Evolutionary conservation across 2,329 filamentous ascomycete genomes (phyloP).

Genomic region (Fusarium transvaalense): DNA sequence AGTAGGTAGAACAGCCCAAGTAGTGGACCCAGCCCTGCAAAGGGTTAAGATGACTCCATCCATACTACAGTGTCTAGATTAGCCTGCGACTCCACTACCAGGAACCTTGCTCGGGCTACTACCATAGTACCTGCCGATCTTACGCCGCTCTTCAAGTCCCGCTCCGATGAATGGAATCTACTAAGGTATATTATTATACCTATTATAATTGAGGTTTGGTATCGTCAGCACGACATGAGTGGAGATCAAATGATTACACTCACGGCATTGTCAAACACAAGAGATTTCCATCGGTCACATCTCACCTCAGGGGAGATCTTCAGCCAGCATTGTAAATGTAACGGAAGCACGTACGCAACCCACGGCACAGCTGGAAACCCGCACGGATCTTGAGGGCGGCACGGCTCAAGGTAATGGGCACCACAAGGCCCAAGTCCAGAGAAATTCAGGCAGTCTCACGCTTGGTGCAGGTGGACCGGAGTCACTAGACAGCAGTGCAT

Average conservation of each 20-base stretch:
- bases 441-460: constrained; percentile 1
- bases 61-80: background rate
- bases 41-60: background rate
- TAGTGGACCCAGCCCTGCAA: constrained; percentile 30
- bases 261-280: background rate
- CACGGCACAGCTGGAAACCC: constrained; percentile 3
- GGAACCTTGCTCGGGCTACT: background rate
- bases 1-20: constrained; percentile 25
- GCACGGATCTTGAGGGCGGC: constrained; percentile 2
- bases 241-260: constrained; percentile 3
- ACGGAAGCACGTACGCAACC: background rate
- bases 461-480: background rate
- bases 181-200: background rate
- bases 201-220: background rate
- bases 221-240: constrained; percentile 6
- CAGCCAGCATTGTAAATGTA: constrained; percentile 27
- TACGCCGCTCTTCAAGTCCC: background rate
- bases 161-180: background rate
- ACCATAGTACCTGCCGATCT: constrained; percentile 1
- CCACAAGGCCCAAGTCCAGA: background rate
- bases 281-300: constrained; percentile 19
- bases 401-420: constrained; percentile 6
- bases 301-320: constrained; percentile 27
- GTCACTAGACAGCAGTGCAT: constrained; percentile 7
- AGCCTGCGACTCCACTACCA: background rate